Base-by-base conservation (phyloP, 768 basidiomycete genomes). In the Tulasnella sp. region DNA sequence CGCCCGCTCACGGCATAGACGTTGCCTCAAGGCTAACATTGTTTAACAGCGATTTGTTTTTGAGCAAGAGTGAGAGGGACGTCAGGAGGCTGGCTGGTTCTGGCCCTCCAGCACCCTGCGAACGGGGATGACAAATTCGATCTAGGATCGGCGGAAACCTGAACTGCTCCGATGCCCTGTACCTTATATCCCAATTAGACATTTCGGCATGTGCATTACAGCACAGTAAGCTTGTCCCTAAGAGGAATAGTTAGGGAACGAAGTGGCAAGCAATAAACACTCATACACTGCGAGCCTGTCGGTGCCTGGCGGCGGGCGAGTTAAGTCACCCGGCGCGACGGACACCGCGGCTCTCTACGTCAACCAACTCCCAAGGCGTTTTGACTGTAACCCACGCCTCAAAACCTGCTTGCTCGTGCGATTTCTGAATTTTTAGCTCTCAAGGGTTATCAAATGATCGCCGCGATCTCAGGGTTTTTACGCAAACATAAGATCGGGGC, bases 31-130 rank as follows among this genome's bases (percentile, higher is more conserved):
- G 16, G 18, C 64, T 69, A 18, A 69, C 34, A 4, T 69, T 69
- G 9, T 18, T 31, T 69, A 28, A 69, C 34, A 69, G 64, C 64
- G 64, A 34, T 69, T 69, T 37, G 64, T 69, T 69, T 69, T 69
- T 34, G 64, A 69, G 34, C 28, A 28, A 69, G 64, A 69, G 34
- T 69, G 28, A 69, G 16, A 54, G 1, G 22, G 54, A 1, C 3
- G 24, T n/a, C 5, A n/a, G 7, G 54, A n/a, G 54, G 54, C 54
- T 54, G n/a, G 54, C 24, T 14, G 31, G 64, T 18, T 69, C 64
- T 69, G 34, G 64, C 28, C 34, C 16, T 34, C 16, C 16, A 37
- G 12, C 18, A 37, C 11, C 28, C 64, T 28, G n/a, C 31, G 54
- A 69, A 28, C 28, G 28, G 64, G 37, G 34, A 69, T 69, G 34